Percentiles rank a stretch among this genome's conserved stretches.
Evolutionary conservation across 2,329 filamentous ascomycete species (phyloP).

Genomic region (Exophiala aquamarina): DNA sequence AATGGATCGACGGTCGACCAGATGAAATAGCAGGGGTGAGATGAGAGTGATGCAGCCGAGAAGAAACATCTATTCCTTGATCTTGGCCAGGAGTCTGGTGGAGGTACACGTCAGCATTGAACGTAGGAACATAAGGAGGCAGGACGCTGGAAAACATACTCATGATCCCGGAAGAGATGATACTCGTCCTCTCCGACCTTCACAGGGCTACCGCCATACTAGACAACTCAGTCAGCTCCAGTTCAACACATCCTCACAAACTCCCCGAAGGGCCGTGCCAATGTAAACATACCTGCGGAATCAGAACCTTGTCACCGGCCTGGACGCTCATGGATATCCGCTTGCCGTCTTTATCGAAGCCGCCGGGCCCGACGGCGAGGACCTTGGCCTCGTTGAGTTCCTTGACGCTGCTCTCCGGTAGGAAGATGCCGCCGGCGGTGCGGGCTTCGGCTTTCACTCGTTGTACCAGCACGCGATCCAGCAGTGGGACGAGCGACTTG

Average conservation of each 20-base stretch:
- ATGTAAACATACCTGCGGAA: slow-evolving; percentile 75
- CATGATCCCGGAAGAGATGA: slow-evolving; percentile 93
- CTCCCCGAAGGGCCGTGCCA: too few species aligned
- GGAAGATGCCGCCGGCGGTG: slow-evolving; percentile 95
- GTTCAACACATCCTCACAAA: too few species aligned
- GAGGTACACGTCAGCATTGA: not conserved
- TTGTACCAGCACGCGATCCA: slow-evolving; percentile 98
- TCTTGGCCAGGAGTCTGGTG: slow-evolving; percentile 92
- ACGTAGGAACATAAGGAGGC: not conserved
- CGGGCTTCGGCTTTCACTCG: slow-evolving; percentile 96
- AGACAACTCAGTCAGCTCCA: slow-evolving; percentile 29
- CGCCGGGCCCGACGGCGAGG: slow-evolving; percentile 88
- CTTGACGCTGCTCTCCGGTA: slow-evolving; percentile 95
- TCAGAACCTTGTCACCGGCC: slow-evolving; percentile 88
- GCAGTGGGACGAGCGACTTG: slow-evolving; percentile 89
- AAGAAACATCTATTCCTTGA: slow-evolving; percentile 75
- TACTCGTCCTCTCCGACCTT: slow-evolving; percentile 98
- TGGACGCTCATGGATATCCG: slow-evolving; percentile 79
- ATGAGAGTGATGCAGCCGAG: not conserved
- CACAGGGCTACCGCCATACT: slow-evolving; percentile 92
- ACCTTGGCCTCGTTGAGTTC: slow-evolving; percentile 98
- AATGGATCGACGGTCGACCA: too few species aligned
- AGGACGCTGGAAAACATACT: slow-evolving; percentile 64
- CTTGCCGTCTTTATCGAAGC: slow-evolving; percentile 84
- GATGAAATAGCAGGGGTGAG: not conserved